phyloP scores from a whole-genome alignment of 2,329 filamentous ascomycete species.

The Alternaria consortialis region DNA sequence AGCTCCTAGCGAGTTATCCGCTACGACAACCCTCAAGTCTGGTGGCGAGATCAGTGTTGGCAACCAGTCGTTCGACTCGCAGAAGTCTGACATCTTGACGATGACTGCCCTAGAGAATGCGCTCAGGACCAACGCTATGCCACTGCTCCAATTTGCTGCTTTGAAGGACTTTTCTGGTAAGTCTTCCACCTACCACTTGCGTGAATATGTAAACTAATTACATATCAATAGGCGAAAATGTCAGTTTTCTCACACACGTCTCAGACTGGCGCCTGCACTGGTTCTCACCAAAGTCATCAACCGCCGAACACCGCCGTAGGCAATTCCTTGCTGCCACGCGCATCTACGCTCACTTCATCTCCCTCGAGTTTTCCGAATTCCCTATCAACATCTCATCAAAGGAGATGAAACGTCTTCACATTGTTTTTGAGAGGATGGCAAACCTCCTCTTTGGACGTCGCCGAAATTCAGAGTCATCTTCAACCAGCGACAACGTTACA shows the following conservation, averaged over 20 bases:
- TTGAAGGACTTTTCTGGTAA: slow-evolving; percentile 42
- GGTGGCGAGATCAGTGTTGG: slow-evolving; percentile 16
- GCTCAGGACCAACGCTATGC: slow-evolving; percentile 40
- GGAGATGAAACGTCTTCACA: slow-evolving; percentile 39
- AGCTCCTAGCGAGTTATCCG: slow-evolving; percentile 25
- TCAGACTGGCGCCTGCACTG: slow-evolving; percentile 46
- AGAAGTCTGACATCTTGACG: slow-evolving; percentile 44
- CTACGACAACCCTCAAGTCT: slow-evolving; percentile 30
- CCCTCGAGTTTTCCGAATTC: slow-evolving; percentile 46
- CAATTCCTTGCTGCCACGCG: slow-evolving; percentile 43
- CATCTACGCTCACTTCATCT: slow-evolving; percentile 48
- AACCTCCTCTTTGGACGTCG: slow-evolving; percentile 29
- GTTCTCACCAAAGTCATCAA: slow-evolving; percentile 33
- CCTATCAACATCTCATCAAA: slow-evolving; percentile 47
- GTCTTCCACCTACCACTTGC: background rate
- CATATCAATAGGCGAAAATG: slow-evolving; percentile 39
- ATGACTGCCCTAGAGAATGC: slow-evolving; percentile 48
- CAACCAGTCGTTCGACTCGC: slow-evolving; percentile 37
- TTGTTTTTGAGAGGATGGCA: slow-evolving; percentile 38
- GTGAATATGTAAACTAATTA: background rate
- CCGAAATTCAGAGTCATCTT: slow-evolving; percentile 26
- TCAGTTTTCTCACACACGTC: slow-evolving; percentile 47
- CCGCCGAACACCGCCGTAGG: slow-evolving; percentile 32
- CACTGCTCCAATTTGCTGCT: slow-evolving; percentile 45
- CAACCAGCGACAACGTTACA: slow-evolving; percentile 33